Conservation (phyloP, 805 yeast species). For the Saturnispora besseyi region DNA sequence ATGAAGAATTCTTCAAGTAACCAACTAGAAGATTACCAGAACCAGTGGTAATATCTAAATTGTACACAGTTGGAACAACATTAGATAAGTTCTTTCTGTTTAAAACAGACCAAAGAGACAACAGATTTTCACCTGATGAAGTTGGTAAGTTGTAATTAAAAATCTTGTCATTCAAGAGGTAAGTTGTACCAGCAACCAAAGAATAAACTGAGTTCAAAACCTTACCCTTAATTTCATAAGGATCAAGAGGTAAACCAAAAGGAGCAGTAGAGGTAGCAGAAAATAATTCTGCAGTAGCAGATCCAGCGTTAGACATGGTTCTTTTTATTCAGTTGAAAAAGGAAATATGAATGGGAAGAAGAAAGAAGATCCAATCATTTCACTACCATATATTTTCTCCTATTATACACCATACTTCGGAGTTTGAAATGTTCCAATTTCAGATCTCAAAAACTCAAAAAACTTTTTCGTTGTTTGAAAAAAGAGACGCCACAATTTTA, state of each 20-base stretch:
- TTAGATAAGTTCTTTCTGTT: constrained; percentile 45
- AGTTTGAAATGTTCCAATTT: constrained; percentile 4
- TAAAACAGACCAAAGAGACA: constrained; percentile 57
- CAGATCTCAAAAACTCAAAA: not conserved
- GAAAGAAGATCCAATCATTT: not conserved
- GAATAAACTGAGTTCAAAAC: constrained; percentile 47
- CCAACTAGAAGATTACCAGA: constrained; percentile 77
- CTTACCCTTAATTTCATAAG: constrained; percentile 38
- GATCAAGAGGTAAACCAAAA: constrained; percentile 55
- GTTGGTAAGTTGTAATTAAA: constrained; percentile 44
- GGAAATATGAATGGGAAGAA: not conserved
- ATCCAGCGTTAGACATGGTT: constrained; percentile 15
- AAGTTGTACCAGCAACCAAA: constrained; percentile 46
- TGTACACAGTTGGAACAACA: constrained; percentile 50
- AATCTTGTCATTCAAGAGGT: constrained; percentile 41
- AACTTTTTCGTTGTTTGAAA: too few relatives aligned
- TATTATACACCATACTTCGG: not conserved
- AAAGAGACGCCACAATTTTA: not conserved
- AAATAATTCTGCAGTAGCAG: constrained; percentile 19
- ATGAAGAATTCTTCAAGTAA: constrained; percentile 33
- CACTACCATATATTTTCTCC: not conserved
- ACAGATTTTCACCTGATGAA: constrained; percentile 34
- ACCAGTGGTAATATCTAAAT: constrained; percentile 70
- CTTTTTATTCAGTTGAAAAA: constrained; percentile 12
- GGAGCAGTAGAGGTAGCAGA: constrained; percentile 40